Evolutionary conservation across 1,284 basidiomycete genomes (phyloP), one percentile per base, ranked within the genome.

Genomic region (Pterulicium gracile): DNA sequence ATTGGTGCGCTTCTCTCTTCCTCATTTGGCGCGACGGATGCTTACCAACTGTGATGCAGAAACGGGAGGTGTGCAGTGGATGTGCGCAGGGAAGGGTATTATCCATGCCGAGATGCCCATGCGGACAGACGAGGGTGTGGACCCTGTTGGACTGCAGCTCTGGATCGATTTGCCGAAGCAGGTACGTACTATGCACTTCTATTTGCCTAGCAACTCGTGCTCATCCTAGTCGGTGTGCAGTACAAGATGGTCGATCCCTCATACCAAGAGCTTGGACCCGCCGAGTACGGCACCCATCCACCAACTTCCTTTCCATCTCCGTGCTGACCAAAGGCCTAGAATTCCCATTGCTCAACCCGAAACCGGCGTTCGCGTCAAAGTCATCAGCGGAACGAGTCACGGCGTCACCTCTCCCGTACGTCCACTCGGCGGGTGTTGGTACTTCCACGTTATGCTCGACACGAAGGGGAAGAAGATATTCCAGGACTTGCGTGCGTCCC

Each of bases 21-120:
- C 21, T 21, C n/a, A 15, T 32, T 23, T 12, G 18, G 27, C 7
- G 15, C 32, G 17, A 14, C 13, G 3, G 18, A 3, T 42, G 17
- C 45, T 42, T 22, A 21, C 42, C 46, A 23, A 27, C 44, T 24
- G 15, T 24, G 24, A 7, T 45, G n/a, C 45, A 70, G 78, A 79
- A 40, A 65, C 83, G 3, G 93, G 94, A 4, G 92, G 90, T 47
- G 81, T 95, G 2, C 93, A 96, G 58, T 96, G 91, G 89, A 96
- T 96, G 92, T 85, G 81, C 57, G 92, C 91, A 10, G 88, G 87
- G 50, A 64, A 66, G 55, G 77, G 76, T 56, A 84, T 87, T 57
- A 83, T 92, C 48, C 88, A 92, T 56, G 82, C 86, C 3, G 89
- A 89, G 65, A 96, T 97, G 88, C 94, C 95, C 2, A 69, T 90